Conservation (phyloP, 2,329 filamentous ascomycete species). For the Emydomyces testavorans region DNA sequence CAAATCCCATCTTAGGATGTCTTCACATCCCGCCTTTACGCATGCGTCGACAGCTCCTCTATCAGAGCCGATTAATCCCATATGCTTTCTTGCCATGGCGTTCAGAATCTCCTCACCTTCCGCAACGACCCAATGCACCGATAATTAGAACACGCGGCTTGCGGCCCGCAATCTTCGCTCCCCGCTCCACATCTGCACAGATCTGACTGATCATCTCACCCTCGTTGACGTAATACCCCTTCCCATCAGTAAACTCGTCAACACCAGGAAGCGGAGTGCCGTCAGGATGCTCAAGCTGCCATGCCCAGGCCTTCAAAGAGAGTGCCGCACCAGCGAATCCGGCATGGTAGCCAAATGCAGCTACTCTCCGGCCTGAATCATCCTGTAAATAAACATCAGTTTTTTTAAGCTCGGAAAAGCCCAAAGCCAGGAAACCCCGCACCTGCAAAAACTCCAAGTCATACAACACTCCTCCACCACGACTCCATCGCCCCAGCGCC, state of each 20-base stretch:
- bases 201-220: constrained; percentile 60
- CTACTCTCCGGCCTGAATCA: constrained; percentile 17
- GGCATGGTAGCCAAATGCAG: constrained; percentile 47
- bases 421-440: background rate
- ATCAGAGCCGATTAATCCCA: constrained; percentile 34
- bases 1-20: constrained; percentile 67
- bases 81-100: background rate
- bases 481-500: constrained; percentile 18
- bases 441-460: constrained; percentile 21
- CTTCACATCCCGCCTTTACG: constrained; percentile 54
- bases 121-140: constrained; percentile 46
- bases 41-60: constrained; percentile 73
- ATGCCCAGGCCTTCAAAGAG: constrained; percentile 69
- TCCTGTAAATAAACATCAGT: constrained; percentile 12
- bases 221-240: constrained; percentile 50
- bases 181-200: constrained; percentile 56
- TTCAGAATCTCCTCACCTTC: constrained; percentile 12
- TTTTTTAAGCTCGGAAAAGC: too few relatives aligned
- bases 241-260: constrained; percentile 41
- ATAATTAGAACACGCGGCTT: constrained; percentile 70
- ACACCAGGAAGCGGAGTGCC: constrained; percentile 54
- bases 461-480: constrained; percentile 18
- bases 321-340: constrained; percentile 62
- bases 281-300: constrained; percentile 61
- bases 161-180: constrained; percentile 54